Conservation (phyloP, 1,284 basidiomycete genomes). For the Inonotus hispidus region DNA sequence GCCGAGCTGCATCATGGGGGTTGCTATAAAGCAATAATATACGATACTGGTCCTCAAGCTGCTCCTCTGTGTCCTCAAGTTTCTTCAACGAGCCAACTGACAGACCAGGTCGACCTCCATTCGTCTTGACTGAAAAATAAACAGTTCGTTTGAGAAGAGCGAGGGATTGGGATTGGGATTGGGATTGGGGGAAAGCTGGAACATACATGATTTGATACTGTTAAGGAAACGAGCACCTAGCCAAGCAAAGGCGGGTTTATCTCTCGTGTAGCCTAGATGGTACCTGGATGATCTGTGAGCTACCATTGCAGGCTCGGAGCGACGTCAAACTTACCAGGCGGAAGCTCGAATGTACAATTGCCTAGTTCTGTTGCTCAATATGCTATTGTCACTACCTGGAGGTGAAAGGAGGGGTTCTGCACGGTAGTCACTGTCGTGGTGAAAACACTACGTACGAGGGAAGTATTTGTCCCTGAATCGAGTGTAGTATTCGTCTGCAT, state of each 20-base stretch:
- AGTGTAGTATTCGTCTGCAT: not conserved
- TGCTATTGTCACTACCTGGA: not conserved
- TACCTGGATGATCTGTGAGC: not conserved
- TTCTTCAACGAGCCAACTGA: conserved; percentile 1
- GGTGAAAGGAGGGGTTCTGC: too few relatives aligned
- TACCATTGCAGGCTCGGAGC: too few relatives aligned
- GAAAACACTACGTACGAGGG: conserved; percentile 1
- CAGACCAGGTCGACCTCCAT: conserved; percentile 5
- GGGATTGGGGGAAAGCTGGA: not conserved
- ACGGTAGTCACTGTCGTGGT: too few relatives aligned
- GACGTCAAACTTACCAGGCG: conserved; percentile 2
- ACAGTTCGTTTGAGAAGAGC: not conserved
- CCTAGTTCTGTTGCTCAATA: not conserved
- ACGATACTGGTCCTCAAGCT: not conserved
- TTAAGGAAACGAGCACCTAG: conserved; percentile 11
- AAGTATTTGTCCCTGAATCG: conserved; percentile 6
- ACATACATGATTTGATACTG: conserved; percentile 12
- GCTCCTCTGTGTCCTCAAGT: not conserved
- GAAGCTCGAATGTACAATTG: conserved; percentile 3
- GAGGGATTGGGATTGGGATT: not conserved
- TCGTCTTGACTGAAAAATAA: not conserved
- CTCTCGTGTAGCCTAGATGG: not conserved
- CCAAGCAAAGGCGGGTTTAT: conserved; percentile 11
- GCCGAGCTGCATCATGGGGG: not conserved
- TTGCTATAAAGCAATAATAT: not conserved